Percentiles rank a stretch among this genome's conserved stretches.
These are phyloP conservation scores for Mariannaea elegans DNA, from an alignment of 2,329 filamentous ascomycete genomes.

Conservation along the genomic window DNA sequence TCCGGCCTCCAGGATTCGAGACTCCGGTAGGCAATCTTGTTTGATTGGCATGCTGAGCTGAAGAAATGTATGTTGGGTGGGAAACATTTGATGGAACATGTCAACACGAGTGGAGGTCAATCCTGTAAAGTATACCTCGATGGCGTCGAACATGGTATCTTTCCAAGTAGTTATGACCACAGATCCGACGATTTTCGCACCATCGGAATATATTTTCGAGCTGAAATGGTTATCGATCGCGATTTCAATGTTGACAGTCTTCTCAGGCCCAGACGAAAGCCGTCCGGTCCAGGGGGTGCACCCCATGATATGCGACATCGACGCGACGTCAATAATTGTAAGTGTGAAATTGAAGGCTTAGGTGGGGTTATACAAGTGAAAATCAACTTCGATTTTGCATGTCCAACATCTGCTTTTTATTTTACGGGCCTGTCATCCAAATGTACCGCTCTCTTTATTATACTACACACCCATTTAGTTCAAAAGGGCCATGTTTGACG, in stretches of 20 bases:
- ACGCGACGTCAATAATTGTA: background rate
- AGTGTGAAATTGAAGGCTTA: background rate
- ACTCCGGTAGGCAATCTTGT: slow-evolving; percentile 4
- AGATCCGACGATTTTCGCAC: slow-evolving; percentile 25
- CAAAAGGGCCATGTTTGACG: no score
- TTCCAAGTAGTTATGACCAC: slow-evolving; percentile 14
- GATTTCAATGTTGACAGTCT: slow-evolving; percentile 18
- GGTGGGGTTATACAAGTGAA: no score
- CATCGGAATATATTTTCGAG: slow-evolving; percentile 32
- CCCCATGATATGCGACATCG: background rate
- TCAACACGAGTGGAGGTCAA: slow-evolving; percentile 14
- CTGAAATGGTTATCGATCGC: slow-evolving; percentile 29
- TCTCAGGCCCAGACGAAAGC: background rate
- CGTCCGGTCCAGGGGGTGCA: background rate
- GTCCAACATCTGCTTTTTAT: no score
- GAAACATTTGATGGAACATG: slow-evolving; percentile 28
- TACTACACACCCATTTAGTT: no score
- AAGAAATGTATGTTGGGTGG: slow-evolving; percentile 25
- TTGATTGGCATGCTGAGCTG: slow-evolving; percentile 29
- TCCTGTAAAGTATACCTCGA: slow-evolving; percentile 25
- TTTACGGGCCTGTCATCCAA: no score
- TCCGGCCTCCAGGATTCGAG: slow-evolving; percentile 14
- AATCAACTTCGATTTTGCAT: no score
- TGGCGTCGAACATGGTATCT: slow-evolving; percentile 20
- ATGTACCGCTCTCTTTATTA: no score